Percentiles rank a stretch among this genome's conserved stretches.
Evolutionary conservation across 805 yeast genomes (phyloP).

Genomic region (Ogataea nonfermentans): DNA sequence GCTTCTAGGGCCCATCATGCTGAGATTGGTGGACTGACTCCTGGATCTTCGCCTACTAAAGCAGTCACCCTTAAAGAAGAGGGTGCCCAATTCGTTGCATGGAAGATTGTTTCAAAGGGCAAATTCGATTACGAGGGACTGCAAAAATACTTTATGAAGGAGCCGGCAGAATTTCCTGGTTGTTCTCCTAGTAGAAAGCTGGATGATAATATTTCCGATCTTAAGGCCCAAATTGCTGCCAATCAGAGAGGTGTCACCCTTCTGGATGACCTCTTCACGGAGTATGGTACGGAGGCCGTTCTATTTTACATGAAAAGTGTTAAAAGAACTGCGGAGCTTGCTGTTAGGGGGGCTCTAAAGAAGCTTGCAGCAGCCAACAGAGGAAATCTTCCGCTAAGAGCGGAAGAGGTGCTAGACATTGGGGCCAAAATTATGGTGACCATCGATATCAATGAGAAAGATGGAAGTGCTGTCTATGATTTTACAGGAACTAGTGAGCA

Average conservation of each 20-base stretch:
- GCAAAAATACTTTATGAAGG: conserved; percentile 43
- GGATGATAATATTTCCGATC: conserved; percentile 51
- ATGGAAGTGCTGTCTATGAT: conserved; percentile 48
- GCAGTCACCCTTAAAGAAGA: conserved; percentile 53
- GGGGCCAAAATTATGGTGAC: conserved; percentile 48
- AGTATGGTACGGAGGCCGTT: conserved; percentile 43
- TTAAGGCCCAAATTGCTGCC: conserved; percentile 51
- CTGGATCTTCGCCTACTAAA: conserved; percentile 56
- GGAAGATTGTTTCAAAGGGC: conserved; percentile 49
- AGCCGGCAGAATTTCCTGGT: conserved; percentile 46
- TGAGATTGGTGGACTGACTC: conserved; percentile 60
- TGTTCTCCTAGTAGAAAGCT: conserved; percentile 56
- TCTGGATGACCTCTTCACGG: conserved; percentile 41
- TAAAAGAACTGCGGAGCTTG: conserved; percentile 45
- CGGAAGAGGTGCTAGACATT: conserved; percentile 53
- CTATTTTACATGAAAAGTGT: conserved; percentile 47
- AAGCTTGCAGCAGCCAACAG: conserved; percentile 41
- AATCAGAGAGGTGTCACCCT: conserved; percentile 50
- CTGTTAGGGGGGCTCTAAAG: conserved; percentile 38
- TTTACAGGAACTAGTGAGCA: conserved; percentile 53
- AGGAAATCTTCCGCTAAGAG: conserved; percentile 37
- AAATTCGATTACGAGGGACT: conserved; percentile 53
- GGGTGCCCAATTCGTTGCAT: conserved; percentile 54
- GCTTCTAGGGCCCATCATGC: conserved; percentile 65
- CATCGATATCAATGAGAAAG: conserved; percentile 39